Conservation (phyloP, 2,329 filamentous ascomycete species). For the Fusarium compactum region DNA sequence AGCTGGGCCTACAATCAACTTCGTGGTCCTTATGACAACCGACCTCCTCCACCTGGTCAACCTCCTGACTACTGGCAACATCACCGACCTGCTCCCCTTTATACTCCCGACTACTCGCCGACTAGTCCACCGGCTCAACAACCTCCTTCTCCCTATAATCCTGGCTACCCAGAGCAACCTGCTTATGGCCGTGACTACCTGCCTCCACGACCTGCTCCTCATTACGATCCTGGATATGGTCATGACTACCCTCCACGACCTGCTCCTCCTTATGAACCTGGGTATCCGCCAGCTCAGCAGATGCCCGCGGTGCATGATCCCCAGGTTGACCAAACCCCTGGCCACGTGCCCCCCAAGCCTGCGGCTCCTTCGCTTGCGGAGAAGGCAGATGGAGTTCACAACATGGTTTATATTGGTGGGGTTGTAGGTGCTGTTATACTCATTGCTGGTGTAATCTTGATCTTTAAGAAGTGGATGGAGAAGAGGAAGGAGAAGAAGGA, state of each 20-base stretch:
- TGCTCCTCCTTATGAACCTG: not conserved
- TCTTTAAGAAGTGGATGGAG: not conserved
- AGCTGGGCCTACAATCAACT: not conserved
- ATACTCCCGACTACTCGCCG: not conserved
- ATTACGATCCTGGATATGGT: too few relatives aligned
- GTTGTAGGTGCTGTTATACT: not conserved
- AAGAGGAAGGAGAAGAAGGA: not conserved
- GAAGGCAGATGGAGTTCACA: not conserved
- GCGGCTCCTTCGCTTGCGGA: not conserved
- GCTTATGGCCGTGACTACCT: not conserved
- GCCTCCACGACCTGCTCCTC: not conserved
- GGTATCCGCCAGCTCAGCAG: not conserved
- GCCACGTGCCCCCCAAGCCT: not conserved
- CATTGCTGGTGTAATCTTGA: not conserved
- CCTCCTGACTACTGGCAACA: not conserved
- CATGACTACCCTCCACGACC: too few relatives aligned
- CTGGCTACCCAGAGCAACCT: not conserved
- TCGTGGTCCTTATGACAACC: not conserved
- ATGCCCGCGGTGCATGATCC: not conserved
- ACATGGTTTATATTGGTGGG: not conserved
- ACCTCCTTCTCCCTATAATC: not conserved
- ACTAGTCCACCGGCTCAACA: not conserved
- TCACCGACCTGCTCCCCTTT: not conserved
- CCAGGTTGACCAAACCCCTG: not conserved
- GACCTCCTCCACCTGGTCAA: not conserved